These are phyloP conservation scores for Nitzschia sp. DNA, from an alignment of 108 stramenopile species.

Conservation along the genomic window DNA sequence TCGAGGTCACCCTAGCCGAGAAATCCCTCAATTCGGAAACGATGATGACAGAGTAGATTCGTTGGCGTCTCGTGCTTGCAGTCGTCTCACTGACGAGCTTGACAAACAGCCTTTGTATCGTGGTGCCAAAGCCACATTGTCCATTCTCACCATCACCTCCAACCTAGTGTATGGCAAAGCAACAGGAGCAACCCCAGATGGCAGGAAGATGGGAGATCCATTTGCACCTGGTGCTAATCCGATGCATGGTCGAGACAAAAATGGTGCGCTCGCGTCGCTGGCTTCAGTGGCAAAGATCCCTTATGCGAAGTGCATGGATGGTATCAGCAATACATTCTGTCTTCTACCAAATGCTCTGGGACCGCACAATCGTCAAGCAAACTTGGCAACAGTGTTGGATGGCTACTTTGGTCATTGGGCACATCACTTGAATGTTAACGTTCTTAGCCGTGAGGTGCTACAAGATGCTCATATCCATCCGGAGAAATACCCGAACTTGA, in stretches of 20 bases:
- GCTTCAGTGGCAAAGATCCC: conserved; percentile 67
- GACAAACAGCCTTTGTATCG: conserved; percentile 58
- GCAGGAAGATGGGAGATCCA: conserved; percentile 47
- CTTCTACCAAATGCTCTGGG: conserved; percentile 60
- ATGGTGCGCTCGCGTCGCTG: conserved; percentile 64
- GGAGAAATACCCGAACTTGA: conserved; percentile 67
- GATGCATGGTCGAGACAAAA: conserved; percentile 56
- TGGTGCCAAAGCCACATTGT: conserved; percentile 57
- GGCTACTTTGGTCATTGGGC: conserved; percentile 56
- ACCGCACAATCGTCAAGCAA: conserved; percentile 33
- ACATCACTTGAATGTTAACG: conserved; percentile 70
- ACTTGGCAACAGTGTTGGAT: conserved; percentile 57
- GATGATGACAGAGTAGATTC: conserved; percentile 56
- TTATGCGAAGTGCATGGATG: conserved; percentile 63
- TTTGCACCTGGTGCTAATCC: conserved; percentile 58
- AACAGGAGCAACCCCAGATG: conserved; percentile 65
- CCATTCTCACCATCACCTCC: conserved; percentile 64
- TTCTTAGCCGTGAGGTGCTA: conserved; percentile 46
- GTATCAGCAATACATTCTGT: conserved; percentile 71
- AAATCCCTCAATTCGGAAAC: conserved; percentile 59
- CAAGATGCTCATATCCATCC: conserved; percentile 64
- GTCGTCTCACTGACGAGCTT: conserved; percentile 50
- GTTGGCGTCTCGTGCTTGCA: conserved; percentile 44
- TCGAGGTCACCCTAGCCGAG: conserved; percentile 43
- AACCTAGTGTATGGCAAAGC: conserved; percentile 67